phyloP scores from a whole-genome alignment of 1,284 basidiomycete species.

The Cutaneotrichosporon daszewskae region DNA sequence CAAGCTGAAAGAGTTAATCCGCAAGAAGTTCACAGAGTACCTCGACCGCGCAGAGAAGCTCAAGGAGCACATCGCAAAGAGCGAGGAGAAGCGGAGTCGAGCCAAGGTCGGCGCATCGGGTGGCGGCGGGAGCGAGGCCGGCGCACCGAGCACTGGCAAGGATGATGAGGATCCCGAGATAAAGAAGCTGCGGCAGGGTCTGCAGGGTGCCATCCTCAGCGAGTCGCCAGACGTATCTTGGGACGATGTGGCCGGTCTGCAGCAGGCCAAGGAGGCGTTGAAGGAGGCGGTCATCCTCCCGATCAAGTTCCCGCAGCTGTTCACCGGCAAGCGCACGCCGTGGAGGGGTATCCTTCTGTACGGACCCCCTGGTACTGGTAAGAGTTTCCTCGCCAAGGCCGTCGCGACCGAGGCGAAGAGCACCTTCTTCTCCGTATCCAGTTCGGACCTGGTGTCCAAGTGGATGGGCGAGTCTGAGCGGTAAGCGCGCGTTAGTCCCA shows the following conservation, averaged over 20 bases:
- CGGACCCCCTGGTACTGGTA: slow-evolving; percentile 92
- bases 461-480: slow-evolving; percentile 99
- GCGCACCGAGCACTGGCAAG: slow-evolving; percentile 61
- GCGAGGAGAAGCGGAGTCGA: slow-evolving; percentile 64
- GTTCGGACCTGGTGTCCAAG: slow-evolving; percentile 93
- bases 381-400: slow-evolving; percentile 88
- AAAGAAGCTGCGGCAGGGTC: slow-evolving; percentile 86
- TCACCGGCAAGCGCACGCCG: slow-evolving; percentile 95
- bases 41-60: slow-evolving; percentile 86
- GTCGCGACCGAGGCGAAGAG: slow-evolving; percentile 98
- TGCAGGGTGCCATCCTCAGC: slow-evolving; percentile 80
- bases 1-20: slow-evolving; percentile 81
- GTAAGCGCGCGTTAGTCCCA: slow-evolving; percentile 50
- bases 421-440: slow-evolving; percentile 96
- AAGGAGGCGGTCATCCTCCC: slow-evolving; percentile 98
- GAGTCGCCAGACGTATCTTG: slow-evolving; percentile 96
- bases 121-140: slow-evolving; percentile 57
- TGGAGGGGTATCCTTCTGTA: slow-evolving; percentile 95
- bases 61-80: slow-evolving; percentile 69
- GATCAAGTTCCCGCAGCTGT: slow-evolving; percentile 97
- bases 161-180: slow-evolving; percentile 84
- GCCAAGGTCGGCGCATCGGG: slow-evolving; percentile 73
- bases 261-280: slow-evolving; percentile 87
- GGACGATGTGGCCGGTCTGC: slow-evolving; percentile 96
- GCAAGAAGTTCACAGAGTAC: slow-evolving; percentile 86